These are phyloP conservation scores for Capillidium rhysosporum DNA, from an alignment of 371 early-diverging fungal genomes.

Conservation along the genomic window DNA sequence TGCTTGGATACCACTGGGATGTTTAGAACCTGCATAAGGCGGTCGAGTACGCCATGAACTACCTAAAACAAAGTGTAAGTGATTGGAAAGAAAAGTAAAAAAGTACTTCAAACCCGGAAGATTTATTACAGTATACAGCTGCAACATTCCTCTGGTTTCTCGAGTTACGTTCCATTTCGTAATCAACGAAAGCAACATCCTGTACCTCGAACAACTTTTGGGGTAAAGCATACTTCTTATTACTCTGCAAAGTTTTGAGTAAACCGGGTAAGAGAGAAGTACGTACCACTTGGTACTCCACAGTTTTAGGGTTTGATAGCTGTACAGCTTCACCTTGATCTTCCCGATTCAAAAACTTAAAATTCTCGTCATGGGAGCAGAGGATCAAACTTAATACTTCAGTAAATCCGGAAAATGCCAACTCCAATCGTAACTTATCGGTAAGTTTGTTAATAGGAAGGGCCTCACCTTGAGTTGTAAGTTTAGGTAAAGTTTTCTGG, in stretches of 20 bases:
- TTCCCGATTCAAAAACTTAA: slow-evolving; percentile 54
- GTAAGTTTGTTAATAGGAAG: slow-evolving; percentile 87
- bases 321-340: slow-evolving; percentile 69
- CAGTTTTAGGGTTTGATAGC: slow-evolving; percentile 90
- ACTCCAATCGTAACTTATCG: slow-evolving; percentile 74
- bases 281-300: slow-evolving; percentile 87
- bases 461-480: slow-evolving; percentile 75
- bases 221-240: slow-evolving; percentile 85
- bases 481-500: slow-evolving; percentile 51
- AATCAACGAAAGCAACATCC: slow-evolving; percentile 86
- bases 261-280: slow-evolving; percentile 89
- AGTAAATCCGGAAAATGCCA: slow-evolving; percentile 86
- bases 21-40: slow-evolving; percentile 69
- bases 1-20: slow-evolving; percentile 20
- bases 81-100: background rate
- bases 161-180: slow-evolving; percentile 52
- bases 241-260: slow-evolving; percentile 85
- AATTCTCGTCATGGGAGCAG: slow-evolving; percentile 96
- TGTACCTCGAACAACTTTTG: slow-evolving; percentile 95
- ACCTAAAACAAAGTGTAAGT: slow-evolving; percentile 15
- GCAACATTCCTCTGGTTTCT: slow-evolving; percentile 84
- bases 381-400: slow-evolving; percentile 93
- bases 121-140: slow-evolving; percentile 72
- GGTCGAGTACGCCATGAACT: slow-evolving; percentile 83
- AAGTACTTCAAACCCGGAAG: slow-evolving; percentile 76